Percentiles rank a stretch among this genome's conserved stretches.
Conservation (phyloP, 2,329 filamentous ascomycete genomes). For the Proliferodiscus dingleyae region DNA sequence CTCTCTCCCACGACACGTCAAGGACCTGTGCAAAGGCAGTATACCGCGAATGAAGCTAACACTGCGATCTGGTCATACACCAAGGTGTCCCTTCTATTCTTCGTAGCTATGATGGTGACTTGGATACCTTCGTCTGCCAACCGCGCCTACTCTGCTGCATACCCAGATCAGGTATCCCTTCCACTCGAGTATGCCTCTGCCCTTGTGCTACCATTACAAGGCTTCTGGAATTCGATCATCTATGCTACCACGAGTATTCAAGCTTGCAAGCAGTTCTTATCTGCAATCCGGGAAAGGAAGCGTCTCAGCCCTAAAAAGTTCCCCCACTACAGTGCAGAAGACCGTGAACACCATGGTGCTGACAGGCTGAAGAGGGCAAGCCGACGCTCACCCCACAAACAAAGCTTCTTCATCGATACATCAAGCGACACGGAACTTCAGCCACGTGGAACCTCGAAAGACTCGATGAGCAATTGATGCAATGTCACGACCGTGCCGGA, state of each 20-base stretch:
- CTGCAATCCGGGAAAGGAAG: background rate
- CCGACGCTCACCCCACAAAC: background rate
- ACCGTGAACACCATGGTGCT: background rate
- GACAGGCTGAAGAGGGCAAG: background rate
- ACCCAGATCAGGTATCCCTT: constrained; percentile 47
- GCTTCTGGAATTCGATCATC: constrained; percentile 79
- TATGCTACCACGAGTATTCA: constrained; percentile 67
- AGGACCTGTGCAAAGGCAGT: constrained; percentile 5
- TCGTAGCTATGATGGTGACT: constrained; percentile 64
- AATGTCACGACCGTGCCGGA: no score
- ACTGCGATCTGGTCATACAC: constrained; percentile 65
- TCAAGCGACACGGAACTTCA: background rate
- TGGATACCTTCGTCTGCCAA: constrained; percentile 78
- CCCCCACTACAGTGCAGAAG: background rate
- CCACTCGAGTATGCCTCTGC: constrained; percentile 65
- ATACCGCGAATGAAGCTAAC: constrained; percentile 36
- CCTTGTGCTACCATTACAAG: constrained; percentile 74
- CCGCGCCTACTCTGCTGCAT: constrained; percentile 64
- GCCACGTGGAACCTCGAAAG: background rate
- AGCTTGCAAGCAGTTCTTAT: constrained; percentile 48
- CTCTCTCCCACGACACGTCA: background rate
- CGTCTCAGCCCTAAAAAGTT: background rate
- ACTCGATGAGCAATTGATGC: no score
- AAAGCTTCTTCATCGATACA: background rate
- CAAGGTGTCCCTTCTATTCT: constrained; percentile 67